phyloP scores from a whole-genome alignment of 495 filamentous ascomycete genomes.

The Podospora didyma region DNA sequence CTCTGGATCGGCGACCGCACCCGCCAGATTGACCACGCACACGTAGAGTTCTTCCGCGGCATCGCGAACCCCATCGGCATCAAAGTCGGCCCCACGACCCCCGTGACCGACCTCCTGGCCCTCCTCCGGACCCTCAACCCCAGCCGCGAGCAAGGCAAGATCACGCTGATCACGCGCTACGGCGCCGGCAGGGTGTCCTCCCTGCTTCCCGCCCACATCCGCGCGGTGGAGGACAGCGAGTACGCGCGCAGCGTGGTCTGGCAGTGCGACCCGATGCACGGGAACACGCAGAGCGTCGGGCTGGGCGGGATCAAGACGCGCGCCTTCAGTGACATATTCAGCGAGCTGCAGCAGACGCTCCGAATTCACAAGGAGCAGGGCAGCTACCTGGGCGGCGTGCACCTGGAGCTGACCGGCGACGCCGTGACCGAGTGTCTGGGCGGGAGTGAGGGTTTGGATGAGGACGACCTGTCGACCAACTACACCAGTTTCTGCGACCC shows the following conservation, averaged over 20 bases:
- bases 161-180: slow-evolving; percentile 94
- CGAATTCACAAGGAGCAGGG: slow-evolving; percentile 77
- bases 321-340: slow-evolving; percentile 79
- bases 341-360: slow-evolving; percentile 74
- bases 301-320: slow-evolving; percentile 76
- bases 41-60: slow-evolving; percentile 96
- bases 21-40: slow-evolving; percentile 83
- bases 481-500: slow-evolving; percentile 97
- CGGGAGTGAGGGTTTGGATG: slow-evolving; percentile 79
- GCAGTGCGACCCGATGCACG: slow-evolving; percentile 99
- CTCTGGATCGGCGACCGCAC: slow-evolving; percentile 98
- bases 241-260: slow-evolving; percentile 80
- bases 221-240: slow-evolving; percentile 67
- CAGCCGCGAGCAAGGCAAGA: slow-evolving; percentile 72
- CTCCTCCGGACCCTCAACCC: slow-evolving; percentile 87
- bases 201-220: slow-evolving; percentile 77
- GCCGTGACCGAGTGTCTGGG: slow-evolving; percentile 95
- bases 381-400: slow-evolving; percentile 87
- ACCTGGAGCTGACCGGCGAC: slow-evolving; percentile 92
- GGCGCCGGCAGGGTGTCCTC: slow-evolving; percentile 67
- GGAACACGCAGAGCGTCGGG: slow-evolving; percentile 69
- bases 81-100: slow-evolving; percentile 88
- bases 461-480: slow-evolving; percentile 79
- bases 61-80: slow-evolving; percentile 93
- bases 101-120: slow-evolving; percentile 62